phyloP scores from a whole-genome alignment of 352 stramenopile species.

The Phytophthora podocarpi region DNA sequence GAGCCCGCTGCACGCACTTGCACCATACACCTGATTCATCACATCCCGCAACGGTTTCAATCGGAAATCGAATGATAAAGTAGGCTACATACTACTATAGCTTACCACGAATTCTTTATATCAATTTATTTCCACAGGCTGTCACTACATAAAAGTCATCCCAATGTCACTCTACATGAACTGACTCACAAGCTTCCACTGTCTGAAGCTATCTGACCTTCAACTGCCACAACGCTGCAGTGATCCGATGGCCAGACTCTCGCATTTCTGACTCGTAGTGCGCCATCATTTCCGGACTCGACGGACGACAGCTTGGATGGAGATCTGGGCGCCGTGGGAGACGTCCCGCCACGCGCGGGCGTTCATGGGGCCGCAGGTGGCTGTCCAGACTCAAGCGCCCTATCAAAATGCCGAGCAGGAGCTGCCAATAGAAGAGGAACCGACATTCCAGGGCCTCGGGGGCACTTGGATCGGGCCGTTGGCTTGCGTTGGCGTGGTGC shows the following conservation, averaged over 20 bases:
- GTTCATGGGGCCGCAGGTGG: constrained; percentile 4
- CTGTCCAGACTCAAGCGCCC: background rate
- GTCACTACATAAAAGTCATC: too few species aligned
- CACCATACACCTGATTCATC: too few species aligned
- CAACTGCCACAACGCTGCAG: too few species aligned
- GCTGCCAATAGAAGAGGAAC: background rate
- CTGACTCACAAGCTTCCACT: too few species aligned
- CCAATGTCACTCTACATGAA: too few species aligned
- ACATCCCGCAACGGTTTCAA: too few species aligned
- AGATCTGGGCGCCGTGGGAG: constrained; percentile 33
- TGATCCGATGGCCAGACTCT: background rate
- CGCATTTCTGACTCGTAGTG: background rate
- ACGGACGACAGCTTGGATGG: constrained; percentile 15
- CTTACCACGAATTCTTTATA: too few species aligned
- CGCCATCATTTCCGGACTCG: background rate
- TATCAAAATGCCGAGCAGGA: background rate
- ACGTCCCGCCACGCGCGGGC: constrained; percentile 16
- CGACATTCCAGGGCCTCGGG: background rate
- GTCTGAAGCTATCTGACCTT: too few species aligned
- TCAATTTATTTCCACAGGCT: too few species aligned
- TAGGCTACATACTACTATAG: too few species aligned
- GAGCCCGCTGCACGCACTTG: too few species aligned
- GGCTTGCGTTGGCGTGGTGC: constrained; percentile 25
- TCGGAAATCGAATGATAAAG: too few species aligned
- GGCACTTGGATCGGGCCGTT: constrained; percentile 28